Base-by-base conservation (phyloP, 352 stramenopile species). In the Pythium scleroteichum region DNA sequence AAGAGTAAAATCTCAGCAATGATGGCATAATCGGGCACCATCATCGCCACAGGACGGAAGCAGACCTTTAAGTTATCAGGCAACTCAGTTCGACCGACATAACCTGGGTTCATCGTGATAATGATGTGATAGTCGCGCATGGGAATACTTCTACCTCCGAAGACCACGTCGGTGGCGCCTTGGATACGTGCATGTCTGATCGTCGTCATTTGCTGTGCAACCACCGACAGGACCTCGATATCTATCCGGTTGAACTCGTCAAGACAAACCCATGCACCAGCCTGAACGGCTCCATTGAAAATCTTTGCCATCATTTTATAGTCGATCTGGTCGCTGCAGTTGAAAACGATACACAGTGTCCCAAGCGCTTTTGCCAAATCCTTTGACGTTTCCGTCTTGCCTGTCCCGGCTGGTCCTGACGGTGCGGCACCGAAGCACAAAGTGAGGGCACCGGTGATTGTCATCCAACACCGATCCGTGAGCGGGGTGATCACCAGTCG, bases 271-370 rank as follows among this genome's bases (percentile, higher is more conserved):
- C 90, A 97, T 20, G 73, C 75, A 4, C 90, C 87, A 3, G 80
- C 76, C 62, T 94, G 82, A 23, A 84, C 70, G 12, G 93, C 75
- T 22, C 88, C 88, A 46, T 92, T 92, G 33, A 94, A 92, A 29
- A 96, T 86, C 47, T 82, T 93, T n/a, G 72, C 85, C 76, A 94
- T 85, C 70, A 90, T 91, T 55, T 83, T 88, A 68, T 89, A 92
- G 59, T 89, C 97, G 75, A 98, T 98, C 72, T 98, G 92, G 59
- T 98, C 94, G 27, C 85, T 97, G 75, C 95, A 98, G 64, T 98
- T 98, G 65, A 98, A 97, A 17, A 98, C 94, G 58, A 98, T 97
- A 57, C 90, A 98, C 0, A 95, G 79, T 26, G 97, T 94, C 1
- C 88, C 93, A 1, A 98, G 73, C 1, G 83, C 89, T 61, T 95